Percentiles rank a stretch among this genome's conserved stretches.
Evolutionary conservation across 352 stramenopile genomes (phyloP).

Genomic region (Pythium insidiosum): DNA sequence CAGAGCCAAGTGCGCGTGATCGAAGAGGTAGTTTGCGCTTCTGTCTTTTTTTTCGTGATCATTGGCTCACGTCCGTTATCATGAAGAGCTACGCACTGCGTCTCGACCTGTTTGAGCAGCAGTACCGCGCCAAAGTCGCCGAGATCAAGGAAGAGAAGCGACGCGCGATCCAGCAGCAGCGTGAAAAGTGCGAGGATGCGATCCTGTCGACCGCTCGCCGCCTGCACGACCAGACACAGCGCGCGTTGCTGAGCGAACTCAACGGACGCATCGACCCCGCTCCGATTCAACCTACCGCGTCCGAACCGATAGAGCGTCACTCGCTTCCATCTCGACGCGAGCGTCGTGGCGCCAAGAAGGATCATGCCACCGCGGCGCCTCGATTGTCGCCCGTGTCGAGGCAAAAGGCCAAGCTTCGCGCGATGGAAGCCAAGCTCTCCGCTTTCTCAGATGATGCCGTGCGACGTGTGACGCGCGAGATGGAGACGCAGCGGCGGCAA

Average conservation of each 20-base stretch:
- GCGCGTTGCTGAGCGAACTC: slow-evolving; percentile 12
- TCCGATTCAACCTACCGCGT: background rate
- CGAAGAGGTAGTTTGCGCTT: slow-evolving; percentile 34
- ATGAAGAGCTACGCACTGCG: slow-evolving; percentile 39
- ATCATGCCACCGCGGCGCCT: too few species aligned
- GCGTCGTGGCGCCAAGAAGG: too few species aligned
- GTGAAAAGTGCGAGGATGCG: slow-evolving; percentile 23
- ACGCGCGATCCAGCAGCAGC: slow-evolving; percentile 31
- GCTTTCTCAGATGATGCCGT: slow-evolving; percentile 40
- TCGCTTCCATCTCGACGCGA: too few species aligned
- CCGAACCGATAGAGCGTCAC: too few species aligned
- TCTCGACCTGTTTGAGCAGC: slow-evolving; percentile 53
- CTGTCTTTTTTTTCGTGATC: background rate
- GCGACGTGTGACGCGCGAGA: slow-evolving; percentile 18
- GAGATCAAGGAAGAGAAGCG: slow-evolving; percentile 49
- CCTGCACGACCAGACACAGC: slow-evolving; percentile 37
- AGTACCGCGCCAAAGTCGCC: slow-evolving; percentile 42
- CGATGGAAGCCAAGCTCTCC: slow-evolving; percentile 45
- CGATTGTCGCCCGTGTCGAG: slow-evolving; percentile 38
- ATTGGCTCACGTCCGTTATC: too few species aligned
- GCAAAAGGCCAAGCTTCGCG: slow-evolving; percentile 44
- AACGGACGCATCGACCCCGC: background rate
- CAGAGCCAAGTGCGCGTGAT: slow-evolving; percentile 37
- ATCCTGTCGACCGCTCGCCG: slow-evolving; percentile 33
- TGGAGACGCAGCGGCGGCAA: slow-evolving; percentile 5